Base-by-base conservation (phyloP, 768 basidiomycete species). In the Asterophora parasitica region DNA sequence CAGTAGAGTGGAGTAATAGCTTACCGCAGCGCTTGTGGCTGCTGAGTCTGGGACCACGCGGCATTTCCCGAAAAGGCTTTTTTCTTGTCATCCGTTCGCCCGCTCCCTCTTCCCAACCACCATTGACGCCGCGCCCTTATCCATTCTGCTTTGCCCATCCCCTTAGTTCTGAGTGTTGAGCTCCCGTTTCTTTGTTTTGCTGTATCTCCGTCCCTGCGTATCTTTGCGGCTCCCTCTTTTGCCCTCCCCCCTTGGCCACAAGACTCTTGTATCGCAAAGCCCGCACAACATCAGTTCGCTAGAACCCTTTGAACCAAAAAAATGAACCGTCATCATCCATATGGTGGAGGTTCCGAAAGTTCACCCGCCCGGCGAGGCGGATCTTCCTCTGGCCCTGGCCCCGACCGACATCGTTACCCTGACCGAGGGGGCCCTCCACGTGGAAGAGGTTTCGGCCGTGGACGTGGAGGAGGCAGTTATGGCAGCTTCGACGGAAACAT, bases 261-360 rank as follows among this genome's bases (percentile, higher is more conserved):
- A 63, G 58, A 57, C 59, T 45, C 34, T 40, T 19, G 30, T 35
- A 52, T 39, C 41, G 7, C 36, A 53, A 46, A 52, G 37, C 30
- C 39, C 19, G 47, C 37, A 19, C 48, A 46, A 45, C 51, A 48
- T 46, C 49, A 46, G 55, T 54, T 46, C 56, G 48, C 51, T 43
- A 58, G 42, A 56, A 59, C 46, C 26, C 51, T 51, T 51, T 58
- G 53, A 60, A 60, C 53, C 46, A 63, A 63, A 63, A 61, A 57
- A 50, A 92, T 92, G 89, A 88, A 90, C 69, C 87, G 89, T 61
- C 89, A 91, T 70, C 88, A 92, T 78, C 90, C 90, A 19, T 92
- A 92, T 69, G 79, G 79, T 58, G 76, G 75, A 55, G 69, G 71
- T 61, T 83, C 80, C 74, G 88, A 88, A 51, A 61, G 51, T 56